Evolutionary conservation across 2,329 filamentous ascomycete species (phyloP), one percentile per base, ranked within the genome.

Genomic region (Fusarium pseudonygamai): DNA sequence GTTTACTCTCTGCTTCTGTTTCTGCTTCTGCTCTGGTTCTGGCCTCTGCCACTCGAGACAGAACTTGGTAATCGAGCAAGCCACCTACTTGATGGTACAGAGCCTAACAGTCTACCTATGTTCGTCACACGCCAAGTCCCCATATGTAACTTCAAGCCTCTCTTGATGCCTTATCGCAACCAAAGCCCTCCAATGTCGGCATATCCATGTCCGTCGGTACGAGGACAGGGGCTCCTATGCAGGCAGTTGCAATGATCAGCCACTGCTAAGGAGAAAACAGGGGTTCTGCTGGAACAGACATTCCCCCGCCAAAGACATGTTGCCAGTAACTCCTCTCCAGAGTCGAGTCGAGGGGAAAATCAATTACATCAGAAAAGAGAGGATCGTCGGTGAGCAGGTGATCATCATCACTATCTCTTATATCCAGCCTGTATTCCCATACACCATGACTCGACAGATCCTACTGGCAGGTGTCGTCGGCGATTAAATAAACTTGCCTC

Each of bases 381-480:
- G 24, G 40, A 49, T 36, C 39, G 14, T 37, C 24, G 20, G 43
- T 18, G 32, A 36, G n/a, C 40, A 30, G 30, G 32, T 28, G 32
- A 58, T 50, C 32, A 28, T 37, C 32, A 36, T 49, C 42, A 18
- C 14, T 36, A 26, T 46, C 28, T 50, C 24, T 50, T 47, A 57
- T 56, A 55, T 52, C 59, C 46, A 59, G 28, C 39, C 20, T 45
- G 61, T 46, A 64, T 49, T 52, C n/a, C 47, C 50, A 64, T 58
- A 46, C 24, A 28, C 22, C 56, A 49, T 61, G 45, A 72, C 49
- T 68, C 46, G 30, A 58, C 39, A 45, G 43, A 16, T 52, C 43
- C 24, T 30, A 56, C 65, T 72, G 63, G 72, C 67, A 62, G 71
- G 43, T 72, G 56, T 34, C 52, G 59, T 58, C 66, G 62, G 56